Evolutionary conservation across 176 grass and related monocot genomes (phyloP).

Genomic region (Urochloa ruziziensis): DNA sequence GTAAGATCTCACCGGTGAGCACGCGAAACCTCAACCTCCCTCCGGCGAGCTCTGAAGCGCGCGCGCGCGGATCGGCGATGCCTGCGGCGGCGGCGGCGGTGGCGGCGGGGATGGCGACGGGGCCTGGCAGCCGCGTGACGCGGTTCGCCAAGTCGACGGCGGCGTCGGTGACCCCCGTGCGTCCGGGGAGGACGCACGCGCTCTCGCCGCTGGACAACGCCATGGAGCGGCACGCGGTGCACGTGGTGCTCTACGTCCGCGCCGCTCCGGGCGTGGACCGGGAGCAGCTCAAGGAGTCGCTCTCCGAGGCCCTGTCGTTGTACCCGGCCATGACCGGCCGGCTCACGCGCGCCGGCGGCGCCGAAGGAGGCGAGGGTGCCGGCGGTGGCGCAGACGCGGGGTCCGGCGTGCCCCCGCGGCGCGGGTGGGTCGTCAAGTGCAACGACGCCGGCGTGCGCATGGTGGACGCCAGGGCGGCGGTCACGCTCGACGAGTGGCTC

Average conservation of each 20-base stretch:
- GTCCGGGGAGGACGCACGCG: constrained; percentile 63
- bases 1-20: not conserved
- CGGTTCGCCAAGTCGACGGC: constrained; percentile 72
- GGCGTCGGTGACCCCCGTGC: constrained; percentile 56
- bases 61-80: not conserved
- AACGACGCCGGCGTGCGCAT: constrained; percentile 85
- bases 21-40: not conserved
- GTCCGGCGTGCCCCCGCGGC: not conserved
- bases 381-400: not conserved
- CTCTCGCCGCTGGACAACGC: constrained; percentile 61
- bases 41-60: not conserved
- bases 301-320: constrained; percentile 75
- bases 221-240: constrained; percentile 65
- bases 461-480: constrained; percentile 56
- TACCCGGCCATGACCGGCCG: constrained; percentile 81
- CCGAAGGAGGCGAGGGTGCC: not conserved
- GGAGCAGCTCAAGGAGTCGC: constrained; percentile 66
- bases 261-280: constrained; percentile 39
- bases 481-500: constrained; percentile 73
- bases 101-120: constrained; percentile 29
- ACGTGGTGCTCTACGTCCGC: constrained; percentile 63
- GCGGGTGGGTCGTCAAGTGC: constrained; percentile 70
- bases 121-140: constrained; percentile 50
- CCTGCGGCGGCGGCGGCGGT: constrained; percentile 3
- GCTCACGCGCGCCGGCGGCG: constrained; percentile 35